Evolutionary conservation across 2,329 filamentous ascomycete species (phyloP).

Genomic region (Lachnellula suecica): DNA sequence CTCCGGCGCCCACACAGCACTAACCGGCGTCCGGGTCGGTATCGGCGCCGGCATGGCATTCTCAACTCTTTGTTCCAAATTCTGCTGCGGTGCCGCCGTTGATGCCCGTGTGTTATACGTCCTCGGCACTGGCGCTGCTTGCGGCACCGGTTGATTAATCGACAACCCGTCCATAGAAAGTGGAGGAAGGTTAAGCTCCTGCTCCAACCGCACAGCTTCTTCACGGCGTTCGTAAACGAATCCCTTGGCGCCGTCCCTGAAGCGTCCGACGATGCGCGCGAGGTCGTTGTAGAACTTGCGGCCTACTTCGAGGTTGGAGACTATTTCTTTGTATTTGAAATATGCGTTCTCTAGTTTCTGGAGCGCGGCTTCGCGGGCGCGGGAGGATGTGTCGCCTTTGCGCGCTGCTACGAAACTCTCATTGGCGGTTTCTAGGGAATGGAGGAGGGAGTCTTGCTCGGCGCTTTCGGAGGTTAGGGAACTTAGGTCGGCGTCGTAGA

Average conservation of each 20-base stretch:
- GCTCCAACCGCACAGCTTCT: constrained; percentile 77
- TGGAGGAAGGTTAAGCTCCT: constrained; percentile 41
- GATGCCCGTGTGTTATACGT: neutral
- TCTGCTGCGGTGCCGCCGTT: constrained; percentile 27
- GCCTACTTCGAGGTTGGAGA: constrained; percentile 86
- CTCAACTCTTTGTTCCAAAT: constrained; percentile 6
- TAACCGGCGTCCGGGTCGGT: constrained; percentile 48
- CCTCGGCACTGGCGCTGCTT: neutral
- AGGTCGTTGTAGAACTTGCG: constrained; percentile 98
- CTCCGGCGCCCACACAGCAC: constrained; percentile 72
- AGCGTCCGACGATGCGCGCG: constrained; percentile 79
- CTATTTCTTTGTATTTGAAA: constrained; percentile 93
- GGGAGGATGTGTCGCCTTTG: constrained; percentile 56
- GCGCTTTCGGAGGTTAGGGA: constrained; percentile 68
- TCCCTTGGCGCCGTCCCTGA: constrained; percentile 74
- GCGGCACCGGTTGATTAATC: no score
- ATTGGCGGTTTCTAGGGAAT: constrained; percentile 73
- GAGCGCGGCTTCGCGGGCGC: constrained; percentile 80
- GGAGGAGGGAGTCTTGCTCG: constrained; percentile 73
- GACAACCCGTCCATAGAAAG: neutral
- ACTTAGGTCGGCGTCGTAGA: constrained; percentile 78
- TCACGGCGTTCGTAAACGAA: constrained; percentile 80
- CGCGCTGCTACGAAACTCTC: constrained; percentile 72
- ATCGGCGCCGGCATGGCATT: constrained; percentile 48
- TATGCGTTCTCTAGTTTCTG: constrained; percentile 90